Percentiles rank a stretch among this genome's conserved stretches.
Evolutionary conservation across 176 grass and related monocot species (phyloP).

Genomic region (Rhynchospora breviuscula): DNA sequence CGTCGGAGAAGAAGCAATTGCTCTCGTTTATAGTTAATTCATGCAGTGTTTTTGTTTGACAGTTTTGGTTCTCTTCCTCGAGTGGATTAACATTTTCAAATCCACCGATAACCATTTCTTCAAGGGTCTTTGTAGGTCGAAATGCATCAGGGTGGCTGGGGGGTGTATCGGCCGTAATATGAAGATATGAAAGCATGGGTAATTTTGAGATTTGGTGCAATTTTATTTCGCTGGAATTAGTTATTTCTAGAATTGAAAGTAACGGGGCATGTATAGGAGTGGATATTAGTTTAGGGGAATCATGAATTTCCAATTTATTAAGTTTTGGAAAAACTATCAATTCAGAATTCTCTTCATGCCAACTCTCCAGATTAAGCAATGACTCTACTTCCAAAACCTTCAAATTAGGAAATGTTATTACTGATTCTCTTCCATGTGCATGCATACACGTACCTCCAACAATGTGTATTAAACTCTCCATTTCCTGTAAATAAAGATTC

Average conservation of each 20-base stretch:
- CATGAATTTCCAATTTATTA: background rate
- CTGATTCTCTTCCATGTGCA: background rate
- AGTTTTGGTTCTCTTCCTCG: background rate
- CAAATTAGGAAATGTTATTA: background rate
- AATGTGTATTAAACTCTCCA: background rate
- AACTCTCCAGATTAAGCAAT: background rate
- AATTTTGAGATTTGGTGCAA: background rate
- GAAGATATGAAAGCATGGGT: background rate
- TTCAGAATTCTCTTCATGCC: background rate
- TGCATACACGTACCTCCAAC: background rate
- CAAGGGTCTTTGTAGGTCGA: background rate
- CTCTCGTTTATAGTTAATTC: background rate
- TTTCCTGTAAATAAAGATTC: background rate
- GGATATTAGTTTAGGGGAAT: background rate
- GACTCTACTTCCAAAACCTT: background rate
- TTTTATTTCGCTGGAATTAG: background rate
- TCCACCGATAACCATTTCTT: background rate
- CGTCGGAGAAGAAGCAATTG: background rate
- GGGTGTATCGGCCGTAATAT: background rate
- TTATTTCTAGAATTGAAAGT: background rate
- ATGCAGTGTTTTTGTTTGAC: background rate
- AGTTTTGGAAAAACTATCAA: background rate
- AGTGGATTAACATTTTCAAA: background rate
- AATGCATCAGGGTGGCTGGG: background rate
- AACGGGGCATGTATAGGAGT: background rate